Evolutionary conservation across 805 yeast species (phyloP).

Genomic region (Torulaspora gathmanii): DNA sequence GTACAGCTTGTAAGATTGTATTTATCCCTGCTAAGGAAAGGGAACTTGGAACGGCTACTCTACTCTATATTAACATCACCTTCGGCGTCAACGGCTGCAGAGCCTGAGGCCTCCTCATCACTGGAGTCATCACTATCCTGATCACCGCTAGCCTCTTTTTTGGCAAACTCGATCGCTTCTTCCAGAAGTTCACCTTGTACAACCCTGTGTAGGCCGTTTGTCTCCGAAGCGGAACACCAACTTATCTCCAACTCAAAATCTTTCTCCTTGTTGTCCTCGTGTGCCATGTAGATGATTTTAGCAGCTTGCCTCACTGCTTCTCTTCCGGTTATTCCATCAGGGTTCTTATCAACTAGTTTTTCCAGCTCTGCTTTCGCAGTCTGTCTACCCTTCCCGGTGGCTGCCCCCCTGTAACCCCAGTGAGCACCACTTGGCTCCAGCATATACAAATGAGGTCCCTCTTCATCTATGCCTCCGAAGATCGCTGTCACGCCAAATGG

Average conservation of each 20-base stretch:
- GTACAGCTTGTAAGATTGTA: conserved; percentile 1
- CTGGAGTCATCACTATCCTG: conserved; percentile 26
- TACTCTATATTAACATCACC: conserved; percentile 25
- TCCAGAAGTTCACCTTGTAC: conserved; percentile 75
- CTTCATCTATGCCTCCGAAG: conserved; percentile 86
- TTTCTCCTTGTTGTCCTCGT: conserved; percentile 96
- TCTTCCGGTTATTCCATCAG: conserved; percentile 55
- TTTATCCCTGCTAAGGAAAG: conserved; percentile 4
- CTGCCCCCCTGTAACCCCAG: conserved; percentile 98
- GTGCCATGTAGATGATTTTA: conserved; percentile 85
- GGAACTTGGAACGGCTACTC: background rate
- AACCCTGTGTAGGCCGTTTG: conserved; percentile 71
- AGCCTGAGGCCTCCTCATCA: conserved; percentile 18
- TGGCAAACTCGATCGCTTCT: conserved; percentile 81
- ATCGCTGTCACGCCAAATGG: conserved; percentile 95
- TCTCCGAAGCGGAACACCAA: conserved; percentile 76
- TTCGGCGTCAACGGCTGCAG: conserved; percentile 18
- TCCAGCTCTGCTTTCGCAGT: conserved; percentile 96
- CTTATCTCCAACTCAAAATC: conserved; percentile 92
- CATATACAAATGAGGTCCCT: conserved; percentile 92
- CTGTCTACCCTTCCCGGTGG: conserved; percentile 97
- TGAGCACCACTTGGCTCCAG: conserved; percentile 94
- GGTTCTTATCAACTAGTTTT: conserved; percentile 48
- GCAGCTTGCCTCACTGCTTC: conserved; percentile 95
- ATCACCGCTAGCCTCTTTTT: conserved; percentile 56